phyloP scores from a whole-genome alignment of 2,329 filamentous ascomycete species.

The Pseudogymnoascus sp. region DNA sequence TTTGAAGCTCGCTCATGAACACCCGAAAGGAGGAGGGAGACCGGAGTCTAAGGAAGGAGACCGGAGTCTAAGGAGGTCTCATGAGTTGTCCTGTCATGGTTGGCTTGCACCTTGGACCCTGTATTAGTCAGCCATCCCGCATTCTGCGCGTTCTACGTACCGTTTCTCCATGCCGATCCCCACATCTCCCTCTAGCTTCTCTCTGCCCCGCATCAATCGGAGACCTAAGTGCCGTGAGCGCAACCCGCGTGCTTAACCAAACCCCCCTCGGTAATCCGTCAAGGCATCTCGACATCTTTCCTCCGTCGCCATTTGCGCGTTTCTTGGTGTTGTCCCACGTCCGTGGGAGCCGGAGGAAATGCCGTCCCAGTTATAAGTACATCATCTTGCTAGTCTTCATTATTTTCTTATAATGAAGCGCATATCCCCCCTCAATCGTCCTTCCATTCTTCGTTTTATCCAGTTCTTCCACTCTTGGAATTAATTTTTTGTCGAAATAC shows the following conservation, averaged over 20 bases:
- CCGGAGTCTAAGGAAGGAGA: neutral
- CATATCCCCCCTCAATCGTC: neutral
- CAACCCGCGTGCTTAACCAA: neutral
- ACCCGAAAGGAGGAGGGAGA: neutral
- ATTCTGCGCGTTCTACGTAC: neutral
- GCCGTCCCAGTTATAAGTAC: neutral
- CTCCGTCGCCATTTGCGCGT: neutral
- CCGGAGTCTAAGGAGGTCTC: neutral
- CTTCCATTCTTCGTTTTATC: neutral
- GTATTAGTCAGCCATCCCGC: slow-evolving; percentile 1
- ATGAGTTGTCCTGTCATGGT: neutral
- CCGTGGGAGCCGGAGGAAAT: neutral
- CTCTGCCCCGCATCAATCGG: neutral
- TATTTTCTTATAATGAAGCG: neutral
- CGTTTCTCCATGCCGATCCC: slow-evolving; percentile 4
- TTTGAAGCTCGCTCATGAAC: neutral
- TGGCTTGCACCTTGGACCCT: neutral
- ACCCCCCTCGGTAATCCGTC: neutral
- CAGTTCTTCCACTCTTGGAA: slow-evolving; percentile 4
- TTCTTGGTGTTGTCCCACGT: neutral
- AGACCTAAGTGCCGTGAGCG: neutral
- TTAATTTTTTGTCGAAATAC: neutral
- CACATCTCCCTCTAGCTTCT: neutral
- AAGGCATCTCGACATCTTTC: slow-evolving; percentile 3
- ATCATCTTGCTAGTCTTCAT: neutral